phyloP scores from a whole-genome alignment of 2,329 filamentous ascomycete genomes.

The Colletotrichum sublineola region DNA sequence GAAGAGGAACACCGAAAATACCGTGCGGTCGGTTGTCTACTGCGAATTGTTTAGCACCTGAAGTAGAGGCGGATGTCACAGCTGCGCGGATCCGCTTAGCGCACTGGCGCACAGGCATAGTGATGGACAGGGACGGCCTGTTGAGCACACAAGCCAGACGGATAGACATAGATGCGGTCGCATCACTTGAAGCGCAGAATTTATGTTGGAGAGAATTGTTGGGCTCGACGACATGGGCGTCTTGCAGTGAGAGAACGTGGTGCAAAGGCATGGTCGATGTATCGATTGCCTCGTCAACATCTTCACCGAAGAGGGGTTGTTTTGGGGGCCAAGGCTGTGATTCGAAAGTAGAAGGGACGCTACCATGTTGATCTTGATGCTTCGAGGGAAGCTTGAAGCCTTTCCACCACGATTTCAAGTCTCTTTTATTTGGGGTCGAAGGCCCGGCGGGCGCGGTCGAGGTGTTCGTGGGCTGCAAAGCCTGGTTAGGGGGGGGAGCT shows the following conservation, averaged over 20 bases:
- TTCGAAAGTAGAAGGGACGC: conserved; percentile 53
- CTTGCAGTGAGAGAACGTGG: conserved; percentile 34
- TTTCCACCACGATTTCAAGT: conserved; percentile 97
- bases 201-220: conserved; percentile 1
- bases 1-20: conserved; percentile 94
- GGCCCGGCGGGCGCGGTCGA: conserved; percentile 45
- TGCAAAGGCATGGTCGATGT: conserved; percentile 31
- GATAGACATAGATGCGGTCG: conserved; percentile 26
- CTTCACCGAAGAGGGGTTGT: conserved; percentile 42
- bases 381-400: conserved; percentile 82
- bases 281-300: conserved; percentile 35
- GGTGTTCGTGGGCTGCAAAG: conserved; percentile 38
- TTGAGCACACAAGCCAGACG: conserved; percentile 17
- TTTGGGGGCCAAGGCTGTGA: conserved; percentile 18
- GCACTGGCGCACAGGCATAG: conserved; percentile 37
- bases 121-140: conserved; percentile 38
- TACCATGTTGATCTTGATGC: conserved; percentile 70
- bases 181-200: conserved; percentile 42
- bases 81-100: conserved; percentile 35
- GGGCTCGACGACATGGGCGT: conserved; percentile 28
- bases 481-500: conserved; percentile 43
- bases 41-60: conserved; percentile 43
- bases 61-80: conserved; percentile 35
- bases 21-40: conserved; percentile 71
- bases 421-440: conserved; percentile 86